These are phyloP conservation scores for Colletotrichum sp. DNA, from an alignment of 2,329 filamentous ascomycete species.

Conservation along the genomic window DNA sequence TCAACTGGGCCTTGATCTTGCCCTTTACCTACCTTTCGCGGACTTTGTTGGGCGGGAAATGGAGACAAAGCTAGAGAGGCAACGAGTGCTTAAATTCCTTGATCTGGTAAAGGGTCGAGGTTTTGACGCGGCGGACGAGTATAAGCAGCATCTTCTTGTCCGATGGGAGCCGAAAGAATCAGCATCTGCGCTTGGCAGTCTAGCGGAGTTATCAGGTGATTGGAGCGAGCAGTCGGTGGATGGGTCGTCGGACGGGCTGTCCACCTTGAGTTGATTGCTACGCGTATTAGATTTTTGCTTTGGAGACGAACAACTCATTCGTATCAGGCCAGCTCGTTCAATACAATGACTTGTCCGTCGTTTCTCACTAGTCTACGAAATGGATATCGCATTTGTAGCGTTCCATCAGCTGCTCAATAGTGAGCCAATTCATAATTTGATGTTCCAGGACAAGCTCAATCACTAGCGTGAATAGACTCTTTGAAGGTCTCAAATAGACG, in stretches of 20 bases:
- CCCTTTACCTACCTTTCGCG: not conserved
- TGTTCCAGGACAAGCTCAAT: no score
- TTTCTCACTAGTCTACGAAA: not conserved
- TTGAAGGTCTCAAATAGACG: no score
- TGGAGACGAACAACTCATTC: not conserved
- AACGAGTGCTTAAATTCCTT: not conserved
- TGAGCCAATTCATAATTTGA: no score
- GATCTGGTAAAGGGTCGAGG: not conserved
- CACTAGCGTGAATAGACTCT: no score
- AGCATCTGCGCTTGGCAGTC: not conserved
- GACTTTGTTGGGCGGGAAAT: not conserved
- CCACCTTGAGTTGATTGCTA: not conserved
- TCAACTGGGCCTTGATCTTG: not conserved
- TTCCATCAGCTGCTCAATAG: no score
- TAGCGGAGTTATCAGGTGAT: not conserved
- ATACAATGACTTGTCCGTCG: no score
- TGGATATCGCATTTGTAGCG: no score
- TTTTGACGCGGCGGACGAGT: not conserved
- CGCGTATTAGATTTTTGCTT: rapidly evolving
- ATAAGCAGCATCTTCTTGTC: not conserved
- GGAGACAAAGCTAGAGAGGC: not conserved
- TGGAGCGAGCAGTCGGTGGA: not conserved
- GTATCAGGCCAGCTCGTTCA: not conserved
- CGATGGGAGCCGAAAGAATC: not conserved
- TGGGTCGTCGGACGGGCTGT: not conserved